Evolutionary conservation across 352 stramenopile genomes (phyloP).

Genomic region (Phytophthora uliginosa): DNA sequence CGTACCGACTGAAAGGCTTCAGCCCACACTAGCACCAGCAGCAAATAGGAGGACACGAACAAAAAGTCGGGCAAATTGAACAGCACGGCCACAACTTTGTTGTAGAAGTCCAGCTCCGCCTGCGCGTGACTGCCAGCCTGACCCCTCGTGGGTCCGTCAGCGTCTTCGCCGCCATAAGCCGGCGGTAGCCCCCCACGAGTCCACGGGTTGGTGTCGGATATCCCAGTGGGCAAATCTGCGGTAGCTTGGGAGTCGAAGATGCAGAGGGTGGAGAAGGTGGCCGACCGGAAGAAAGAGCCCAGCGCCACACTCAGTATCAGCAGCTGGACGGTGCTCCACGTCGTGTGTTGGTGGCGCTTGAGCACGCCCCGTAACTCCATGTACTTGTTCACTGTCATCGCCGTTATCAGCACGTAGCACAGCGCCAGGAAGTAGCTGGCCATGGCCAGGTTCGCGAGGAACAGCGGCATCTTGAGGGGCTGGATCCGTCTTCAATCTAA

Average conservation of each 20-base stretch:
- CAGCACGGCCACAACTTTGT: slow-evolving; percentile 92
- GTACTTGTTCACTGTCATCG: slow-evolving; percentile 84
- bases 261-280: slow-evolving; percentile 90
- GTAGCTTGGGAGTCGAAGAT: slow-evolving; percentile 88
- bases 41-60: slow-evolving; percentile 92
- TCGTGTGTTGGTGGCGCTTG: slow-evolving; percentile 68
- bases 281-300: slow-evolving; percentile 88
- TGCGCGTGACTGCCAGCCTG: slow-evolving; percentile 40
- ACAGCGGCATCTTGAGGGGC: slow-evolving; percentile 76
- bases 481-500: slow-evolving; percentile 2
- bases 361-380: slow-evolving; percentile 77
- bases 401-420: slow-evolving; percentile 87
- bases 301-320: slow-evolving; percentile 84
- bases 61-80: slow-evolving; percentile 95
- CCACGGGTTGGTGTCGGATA: slow-evolving; percentile 32
- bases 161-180: slow-evolving; percentile 16
- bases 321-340: slow-evolving; percentile 88
- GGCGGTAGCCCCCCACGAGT: slow-evolving; percentile 16
- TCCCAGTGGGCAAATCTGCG: slow-evolving; percentile 48
- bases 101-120: slow-evolving; percentile 90
- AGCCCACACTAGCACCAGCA: slow-evolving; percentile 93
- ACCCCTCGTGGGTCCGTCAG: slow-evolving; percentile 21
- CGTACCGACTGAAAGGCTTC: slow-evolving; percentile 91
- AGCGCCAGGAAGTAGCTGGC: slow-evolving; percentile 91
- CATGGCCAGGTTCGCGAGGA: slow-evolving; percentile 91